Evolutionary conservation across 208 protist species (phyloP), one percentile per base, ranked within the genome.

Genomic region (Leishmania turanica): DNA sequence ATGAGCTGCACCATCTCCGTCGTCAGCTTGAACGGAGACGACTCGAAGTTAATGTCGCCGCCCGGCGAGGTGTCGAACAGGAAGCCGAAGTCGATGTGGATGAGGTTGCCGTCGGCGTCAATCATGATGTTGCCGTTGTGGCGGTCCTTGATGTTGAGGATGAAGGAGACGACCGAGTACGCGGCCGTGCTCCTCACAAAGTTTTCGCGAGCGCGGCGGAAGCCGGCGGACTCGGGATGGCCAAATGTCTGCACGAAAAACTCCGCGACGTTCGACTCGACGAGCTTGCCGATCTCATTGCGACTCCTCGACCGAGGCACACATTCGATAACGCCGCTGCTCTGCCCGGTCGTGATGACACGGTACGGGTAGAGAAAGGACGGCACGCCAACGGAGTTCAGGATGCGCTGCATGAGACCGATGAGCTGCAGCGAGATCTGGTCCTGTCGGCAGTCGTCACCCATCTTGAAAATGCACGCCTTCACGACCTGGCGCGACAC

Each of bases 51-150:
- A 11, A 99, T 96, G 82, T 98, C 97, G 19, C 98, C 98, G 80
- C 97, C 89, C n/a, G 98, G 98, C 5, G 96, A 98, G 83, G 92
- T 96, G 75, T 96, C 95, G 66, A 99, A 97, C 49, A 99, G 93
- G 86, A 99, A 99, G 58, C 98, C 98, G 88, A 99, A 99, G 91
- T 99, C 98, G 87, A 99, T 99, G 89, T 99, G 98, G 51, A 99
- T 88, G n/a, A 99, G 81, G 78, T 96, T 90, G 62, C 98, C 98
- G 13, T 97, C 83, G 66, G 80, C 68, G 86, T 98, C 90, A 37
- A 99, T 87, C 86, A 99, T 92, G 83, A 99, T 98, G 90, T 99
- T 99, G 54, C 97, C 97, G 82, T 99, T 99, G 82, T 99, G 97
- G 37, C 97, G 89, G 82, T 99, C 97, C 84, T 99, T 99, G 81